Evolutionary conservation across 1,284 basidiomycete species (phyloP).

Genomic region (Naganishia albida): DNA sequence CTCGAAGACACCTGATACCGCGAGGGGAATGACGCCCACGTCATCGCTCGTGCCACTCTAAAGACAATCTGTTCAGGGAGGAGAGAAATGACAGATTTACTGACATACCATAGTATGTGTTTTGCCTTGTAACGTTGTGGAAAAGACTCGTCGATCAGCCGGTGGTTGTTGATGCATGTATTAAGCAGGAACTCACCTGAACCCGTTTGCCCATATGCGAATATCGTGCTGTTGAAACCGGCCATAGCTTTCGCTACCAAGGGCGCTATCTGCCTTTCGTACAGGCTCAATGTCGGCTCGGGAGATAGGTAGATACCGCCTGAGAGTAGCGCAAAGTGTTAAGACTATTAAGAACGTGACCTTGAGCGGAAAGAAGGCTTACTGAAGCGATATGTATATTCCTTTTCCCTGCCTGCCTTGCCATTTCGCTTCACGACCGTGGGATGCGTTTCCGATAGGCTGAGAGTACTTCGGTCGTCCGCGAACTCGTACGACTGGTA

Average conservation of each 20-base stretch:
- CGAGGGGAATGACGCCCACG: slow-evolving; percentile 60
- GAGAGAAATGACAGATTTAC: no score
- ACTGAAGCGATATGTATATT: slow-evolving; percentile 53
- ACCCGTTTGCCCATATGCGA: slow-evolving; percentile 50
- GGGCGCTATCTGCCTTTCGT: slow-evolving; percentile 56
- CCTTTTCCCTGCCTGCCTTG: slow-evolving; percentile 50
- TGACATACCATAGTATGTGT: slow-evolving; percentile 38
- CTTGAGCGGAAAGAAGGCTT: slow-evolving; percentile 28
- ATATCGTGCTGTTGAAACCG: slow-evolving; percentile 61
- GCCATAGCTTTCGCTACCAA: slow-evolving; percentile 59
- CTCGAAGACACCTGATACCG: slow-evolving; percentile 60
- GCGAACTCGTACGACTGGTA: slow-evolving; percentile 48
- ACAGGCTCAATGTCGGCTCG: slow-evolving; percentile 53
- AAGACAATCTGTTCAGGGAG: slow-evolving; percentile 25
- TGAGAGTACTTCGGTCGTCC: slow-evolving; percentile 33
- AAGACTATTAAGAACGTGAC: not conserved
- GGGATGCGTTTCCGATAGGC: slow-evolving; percentile 49
- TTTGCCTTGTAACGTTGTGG: slow-evolving; percentile 29
- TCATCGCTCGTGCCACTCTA: slow-evolving; percentile 56
- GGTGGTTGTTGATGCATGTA: not conserved
- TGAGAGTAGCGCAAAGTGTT: slow-evolving; percentile 27
- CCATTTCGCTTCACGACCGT: slow-evolving; percentile 52
- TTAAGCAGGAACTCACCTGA: slow-evolving; percentile 27
- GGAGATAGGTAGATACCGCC: slow-evolving; percentile 55
- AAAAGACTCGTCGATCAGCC: not conserved